Percentiles rank a stretch among this genome's conserved stretches.
These are phyloP conservation scores for Conoideocrella luteorostrata DNA, from an alignment of 2,329 filamentous ascomycete genomes.

Conservation along the genomic window DNA sequence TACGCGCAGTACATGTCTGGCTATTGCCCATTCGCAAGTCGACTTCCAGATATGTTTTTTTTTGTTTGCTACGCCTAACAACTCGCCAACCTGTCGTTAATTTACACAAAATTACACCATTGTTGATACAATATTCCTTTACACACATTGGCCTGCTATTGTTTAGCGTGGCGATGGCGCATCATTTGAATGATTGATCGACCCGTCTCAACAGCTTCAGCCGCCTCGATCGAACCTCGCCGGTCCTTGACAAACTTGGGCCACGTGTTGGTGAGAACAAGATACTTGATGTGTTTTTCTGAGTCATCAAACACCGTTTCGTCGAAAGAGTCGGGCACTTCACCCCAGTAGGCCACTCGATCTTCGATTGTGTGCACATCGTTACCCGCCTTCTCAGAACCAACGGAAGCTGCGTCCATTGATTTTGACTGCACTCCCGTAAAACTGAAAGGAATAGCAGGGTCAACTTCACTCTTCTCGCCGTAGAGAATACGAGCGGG, in stretches of 20 bases:
- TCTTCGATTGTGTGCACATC: not conserved
- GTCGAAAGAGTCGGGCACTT: conserved; percentile 41
- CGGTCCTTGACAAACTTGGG: conserved; percentile 40
- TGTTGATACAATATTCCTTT: no score
- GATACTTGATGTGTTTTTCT: conserved; percentile 53
- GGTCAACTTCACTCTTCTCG: conserved; percentile 26
- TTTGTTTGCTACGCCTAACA: no score
- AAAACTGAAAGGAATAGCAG: conserved; percentile 33
- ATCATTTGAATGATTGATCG: conserved; percentile 6
- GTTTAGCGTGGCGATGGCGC: not conserved
- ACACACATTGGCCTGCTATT: not conserved
- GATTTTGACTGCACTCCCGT: no score
- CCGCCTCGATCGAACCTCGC: conserved; percentile 17
- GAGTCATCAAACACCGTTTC: conserved; percentile 50
- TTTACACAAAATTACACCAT: no score
- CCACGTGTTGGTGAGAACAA: conserved; percentile 64
- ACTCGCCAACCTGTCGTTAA: no score
- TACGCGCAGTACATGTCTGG: no score
- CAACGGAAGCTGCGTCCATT: conserved; percentile 6
- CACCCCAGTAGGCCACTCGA: conserved; percentile 25
- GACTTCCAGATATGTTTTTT: no score
- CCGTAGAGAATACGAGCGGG: conserved; percentile 38
- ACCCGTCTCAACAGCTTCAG: conserved; percentile 9
- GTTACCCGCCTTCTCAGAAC: not conserved
- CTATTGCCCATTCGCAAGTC: no score